Evolutionary conservation across 2,329 filamentous ascomycete genomes (phyloP), one percentile per base, ranked within the genome.

Genomic region (Fulvia fulva): DNA sequence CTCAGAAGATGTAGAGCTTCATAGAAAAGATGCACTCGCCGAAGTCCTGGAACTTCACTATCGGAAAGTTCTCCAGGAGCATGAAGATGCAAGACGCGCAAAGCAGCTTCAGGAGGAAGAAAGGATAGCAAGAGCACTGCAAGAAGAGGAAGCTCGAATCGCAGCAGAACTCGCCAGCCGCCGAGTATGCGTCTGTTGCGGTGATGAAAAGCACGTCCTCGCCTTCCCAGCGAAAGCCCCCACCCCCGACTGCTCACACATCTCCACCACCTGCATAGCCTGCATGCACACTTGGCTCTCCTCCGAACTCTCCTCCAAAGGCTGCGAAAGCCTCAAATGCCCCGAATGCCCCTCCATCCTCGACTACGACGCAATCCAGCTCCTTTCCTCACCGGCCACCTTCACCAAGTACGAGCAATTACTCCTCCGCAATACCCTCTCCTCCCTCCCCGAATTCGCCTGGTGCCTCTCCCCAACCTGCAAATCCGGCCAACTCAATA

Each of bases 381-480:
- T 70, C 0, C 78, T 76, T 54, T 80, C 81, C 1, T 74, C 78
- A 16, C 51, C 67, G 0, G 71, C 76, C 5, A 76, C 76, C 0
- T 81, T 81, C 56, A 67, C 71, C 9, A 74, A 73, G 73, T 83
- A 82, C 60, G 77, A 81, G 52, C 70, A 66, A 0, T 69, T 82
- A 32, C 69, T 76, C 5, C 70, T 78, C 2, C 74, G 77, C 19
- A 74, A 75, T 11, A 76, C 75, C 11, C 70, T 83, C 54, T 74
- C 76, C 19, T 66, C 71, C 21, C 70, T 77, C 1, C 71, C 75
- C 0, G 77, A 77, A 30, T 85, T 83, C 62, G 68, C 77, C 14
- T 83, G 80, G 78, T 86, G 83, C 63, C 75, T 82, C 1, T 57
- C 60, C 7, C 71, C 79, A 0, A 73, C 71, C 2, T 86, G 83